These are phyloP conservation scores for Theileria luwenshuni DNA, from an alignment of 169 alveolate species.

Conservation along the genomic window DNA sequence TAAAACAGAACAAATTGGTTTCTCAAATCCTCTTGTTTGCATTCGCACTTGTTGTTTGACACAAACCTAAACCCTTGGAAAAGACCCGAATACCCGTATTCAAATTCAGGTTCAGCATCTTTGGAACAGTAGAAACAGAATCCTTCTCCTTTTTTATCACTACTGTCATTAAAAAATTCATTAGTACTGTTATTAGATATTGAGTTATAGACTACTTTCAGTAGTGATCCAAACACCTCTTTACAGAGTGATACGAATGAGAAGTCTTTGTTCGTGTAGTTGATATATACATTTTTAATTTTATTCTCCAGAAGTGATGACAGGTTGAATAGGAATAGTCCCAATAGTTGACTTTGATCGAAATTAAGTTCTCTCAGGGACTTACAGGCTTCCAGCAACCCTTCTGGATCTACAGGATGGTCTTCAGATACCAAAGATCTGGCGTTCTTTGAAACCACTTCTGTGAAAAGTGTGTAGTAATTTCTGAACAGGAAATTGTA, in stretches of 20 bases:
- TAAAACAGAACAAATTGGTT: slow-evolving; percentile 32
- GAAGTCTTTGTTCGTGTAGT: slow-evolving; percentile 7
- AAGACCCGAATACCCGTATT: not conserved
- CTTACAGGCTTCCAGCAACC: not conserved
- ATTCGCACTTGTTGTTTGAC: slow-evolving; percentile 20
- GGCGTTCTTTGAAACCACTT: not conserved
- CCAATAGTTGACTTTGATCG: not conserved
- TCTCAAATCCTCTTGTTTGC: slow-evolving; percentile 21
- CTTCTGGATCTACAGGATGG: not conserved
- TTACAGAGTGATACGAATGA: slow-evolving; percentile 8
- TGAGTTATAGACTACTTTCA: slow-evolving; percentile 5
- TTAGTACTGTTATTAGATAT: not conserved
- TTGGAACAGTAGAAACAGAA: slow-evolving; percentile 26
- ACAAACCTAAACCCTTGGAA: slow-evolving; percentile 1
- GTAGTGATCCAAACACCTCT: slow-evolving; percentile 1
- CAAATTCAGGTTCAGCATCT: slow-evolving; percentile 12
- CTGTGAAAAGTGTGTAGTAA: slow-evolving; percentile 4
- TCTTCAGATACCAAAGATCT: not conserved
- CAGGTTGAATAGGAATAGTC: not conserved
- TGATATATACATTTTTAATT: slow-evolving; percentile 5
- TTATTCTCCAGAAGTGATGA: slow-evolving; percentile 13
- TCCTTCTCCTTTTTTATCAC: not conserved
- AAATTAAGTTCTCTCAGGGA: not conserved
- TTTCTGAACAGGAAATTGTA: slow-evolving; percentile 11
- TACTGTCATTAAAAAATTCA: not conserved